Evolutionary conservation across 2,329 filamentous ascomycete genomes (phyloP), one percentile per base, ranked within the genome.

Genomic region (Fonsecaea pugnacius): DNA sequence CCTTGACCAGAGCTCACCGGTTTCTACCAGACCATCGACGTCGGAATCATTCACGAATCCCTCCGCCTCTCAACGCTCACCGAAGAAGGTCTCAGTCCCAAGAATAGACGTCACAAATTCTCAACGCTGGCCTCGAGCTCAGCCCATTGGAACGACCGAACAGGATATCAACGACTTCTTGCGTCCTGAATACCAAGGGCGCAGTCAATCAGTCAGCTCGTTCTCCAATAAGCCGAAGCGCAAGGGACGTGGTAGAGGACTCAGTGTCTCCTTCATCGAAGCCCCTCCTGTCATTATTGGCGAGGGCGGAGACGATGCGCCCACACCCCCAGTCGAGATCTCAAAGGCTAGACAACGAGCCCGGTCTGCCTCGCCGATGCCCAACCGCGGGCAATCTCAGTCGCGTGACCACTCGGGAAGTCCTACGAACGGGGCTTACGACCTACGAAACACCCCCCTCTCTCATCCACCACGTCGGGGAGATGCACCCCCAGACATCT

Each of bases 241-340:
- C 24, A 73, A 73, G 62, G 63, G 79, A 71, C 80, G 78, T 60
- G 86, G 84, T 73, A 91, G 91, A 76, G 89, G 89, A 9, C 80
- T 95, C 66, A 80, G 80, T 4, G 93, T 97, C 38, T 86, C 83
- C 62, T 97, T 97, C 72, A 85, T 84, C 58, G 87, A 91, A 70
- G 84, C 83, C 9, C 82, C 84, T 60, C 92, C 93, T 6, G 89
- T 92, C 53, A 78, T 96, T 67, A 97, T 98, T 73, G 94, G 94
- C 53, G 89, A 94, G 76, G 94, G 94, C 63, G 94, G 94, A 36
- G 94, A 97, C 73, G 92, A 96, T 75, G 89, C 90, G 60, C 87
- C 91, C 60, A 79, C 84, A 8, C 90, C 91, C 1, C 85, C 88
- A 1, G 80, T 87, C 21, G 90, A 95, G 73, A 89, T 96, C 60